phyloP scores from a whole-genome alignment of 2,329 filamentous ascomycete species.

The Aotearoamyces nothofagi region DNA sequence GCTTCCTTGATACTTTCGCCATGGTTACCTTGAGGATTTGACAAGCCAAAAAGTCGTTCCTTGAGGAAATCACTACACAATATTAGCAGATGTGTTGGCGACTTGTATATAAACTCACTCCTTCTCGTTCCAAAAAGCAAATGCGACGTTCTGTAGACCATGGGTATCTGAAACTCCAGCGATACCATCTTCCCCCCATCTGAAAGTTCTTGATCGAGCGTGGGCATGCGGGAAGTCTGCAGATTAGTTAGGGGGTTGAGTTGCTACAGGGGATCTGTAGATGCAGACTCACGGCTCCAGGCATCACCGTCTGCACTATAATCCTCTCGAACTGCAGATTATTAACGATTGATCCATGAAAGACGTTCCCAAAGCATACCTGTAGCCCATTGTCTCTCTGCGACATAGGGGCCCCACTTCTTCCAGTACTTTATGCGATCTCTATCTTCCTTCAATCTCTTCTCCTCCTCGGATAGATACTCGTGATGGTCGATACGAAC shows the following conservation, averaged over 20 bases:
- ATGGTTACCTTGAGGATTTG: constrained; percentile 93
- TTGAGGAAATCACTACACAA: constrained; percentile 68
- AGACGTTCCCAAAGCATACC: too few species aligned
- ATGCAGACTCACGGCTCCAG: constrained; percentile 65
- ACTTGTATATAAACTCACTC: constrained; percentile 60
- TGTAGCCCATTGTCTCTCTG: constrained; percentile 91
- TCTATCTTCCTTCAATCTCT: constrained; percentile 72
- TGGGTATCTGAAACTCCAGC: constrained; percentile 90
- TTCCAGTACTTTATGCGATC: constrained; percentile 89
- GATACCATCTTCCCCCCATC: constrained; percentile 96
- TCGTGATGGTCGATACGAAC: constrained; percentile 81
- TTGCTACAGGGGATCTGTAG: too few species aligned
- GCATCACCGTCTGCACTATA: constrained; percentile 83
- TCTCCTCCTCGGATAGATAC: constrained; percentile 81
- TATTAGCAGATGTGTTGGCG: too few species aligned
- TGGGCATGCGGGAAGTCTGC: constrained; percentile 89
- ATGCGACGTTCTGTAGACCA: constrained; percentile 80
- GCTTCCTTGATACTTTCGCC: constrained; percentile 95
- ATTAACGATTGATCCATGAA: constrained; percentile 1
- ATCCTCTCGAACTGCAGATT: constrained; percentile 64
- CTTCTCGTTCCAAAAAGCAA: constrained; percentile 95
- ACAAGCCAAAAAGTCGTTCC: constrained; percentile 86
- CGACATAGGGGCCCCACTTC: constrained; percentile 90
- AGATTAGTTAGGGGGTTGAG: too few species aligned
- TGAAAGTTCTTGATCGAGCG: constrained; percentile 73